Evolutionary conservation across 83 land plant species (phyloP).

Genomic region (Picea abies): DNA sequence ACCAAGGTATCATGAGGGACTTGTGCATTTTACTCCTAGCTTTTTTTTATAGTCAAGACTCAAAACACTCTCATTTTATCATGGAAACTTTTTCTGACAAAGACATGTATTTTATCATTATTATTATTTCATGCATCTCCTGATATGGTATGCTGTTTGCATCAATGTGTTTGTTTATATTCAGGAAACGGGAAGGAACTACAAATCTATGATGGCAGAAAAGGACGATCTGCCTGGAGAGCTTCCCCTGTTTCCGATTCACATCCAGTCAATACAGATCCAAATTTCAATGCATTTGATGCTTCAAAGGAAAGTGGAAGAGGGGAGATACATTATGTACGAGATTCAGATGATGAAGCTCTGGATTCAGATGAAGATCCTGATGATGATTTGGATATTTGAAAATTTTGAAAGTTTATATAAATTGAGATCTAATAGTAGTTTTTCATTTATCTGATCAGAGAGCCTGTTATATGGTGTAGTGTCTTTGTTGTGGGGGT

Average conservation of each 20-base stretch:
- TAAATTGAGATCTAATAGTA: too few species aligned
- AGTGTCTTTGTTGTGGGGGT: too few species aligned
- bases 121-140: neutral
- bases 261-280: neutral
- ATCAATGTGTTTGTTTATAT: neutral
- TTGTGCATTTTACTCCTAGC: neutral
- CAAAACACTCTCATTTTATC: neutral
- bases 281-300: neutral
- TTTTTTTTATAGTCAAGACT: neutral
- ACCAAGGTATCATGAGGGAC: slow-evolving; percentile 58
- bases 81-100: neutral
- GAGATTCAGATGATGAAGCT: slow-evolving; percentile 93
- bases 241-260: slow-evolving; percentile 5
- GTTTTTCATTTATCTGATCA: too few species aligned
- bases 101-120: neutral
- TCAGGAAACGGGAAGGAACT: slow-evolving; percentile 64
- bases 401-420: slow-evolving; percentile 5
- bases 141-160: neutral
- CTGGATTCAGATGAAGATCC: slow-evolving; percentile 97
- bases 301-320: slow-evolving; percentile 20
- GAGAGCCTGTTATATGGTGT: too few species aligned
- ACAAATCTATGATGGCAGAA: slow-evolving; percentile 84
- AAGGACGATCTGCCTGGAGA: neutral
- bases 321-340: slow-evolving; percentile 85
- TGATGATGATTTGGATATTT: slow-evolving; percentile 94